phyloP scores from a whole-genome alignment of 257 asterid genomes.

The Agastache rugosa region DNA sequence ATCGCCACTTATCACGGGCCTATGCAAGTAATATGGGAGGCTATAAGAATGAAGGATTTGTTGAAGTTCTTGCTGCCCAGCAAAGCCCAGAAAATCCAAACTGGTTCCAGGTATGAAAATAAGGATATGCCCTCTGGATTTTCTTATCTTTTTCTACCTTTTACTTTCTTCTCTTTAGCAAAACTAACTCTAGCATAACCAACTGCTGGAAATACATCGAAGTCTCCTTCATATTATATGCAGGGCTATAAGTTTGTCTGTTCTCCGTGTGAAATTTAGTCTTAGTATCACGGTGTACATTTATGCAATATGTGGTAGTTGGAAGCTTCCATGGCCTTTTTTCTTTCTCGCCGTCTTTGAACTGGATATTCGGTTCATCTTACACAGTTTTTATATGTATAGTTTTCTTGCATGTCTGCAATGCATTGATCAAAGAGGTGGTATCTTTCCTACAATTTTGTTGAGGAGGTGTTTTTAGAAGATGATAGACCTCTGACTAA shows the following conservation, averaged over 20 bases:
- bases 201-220: background rate
- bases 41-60: conserved; percentile 66
- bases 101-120: conserved; percentile 65
- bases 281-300: background rate
- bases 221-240: background rate
- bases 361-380: background rate
- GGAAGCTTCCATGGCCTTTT: background rate
- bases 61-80: conserved; percentile 77
- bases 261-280: background rate
- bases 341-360: background rate
- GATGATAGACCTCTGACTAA: background rate
- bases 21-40: conserved; percentile 74
- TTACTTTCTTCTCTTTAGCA: background rate
- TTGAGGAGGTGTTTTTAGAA: background rate
- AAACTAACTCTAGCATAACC: background rate
- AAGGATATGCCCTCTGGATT: background rate
- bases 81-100: conserved; percentile 76
- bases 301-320: background rate
- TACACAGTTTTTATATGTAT: background rate
- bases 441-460: background rate
- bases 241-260: background rate
- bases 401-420: conserved; percentile 1
- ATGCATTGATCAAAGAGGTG: conserved; percentile 3
- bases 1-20: conserved; percentile 70
- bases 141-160: background rate